Conservation (phyloP, 192 early-diverging fungal genomes). For the Coemansia sp. region DNA sequence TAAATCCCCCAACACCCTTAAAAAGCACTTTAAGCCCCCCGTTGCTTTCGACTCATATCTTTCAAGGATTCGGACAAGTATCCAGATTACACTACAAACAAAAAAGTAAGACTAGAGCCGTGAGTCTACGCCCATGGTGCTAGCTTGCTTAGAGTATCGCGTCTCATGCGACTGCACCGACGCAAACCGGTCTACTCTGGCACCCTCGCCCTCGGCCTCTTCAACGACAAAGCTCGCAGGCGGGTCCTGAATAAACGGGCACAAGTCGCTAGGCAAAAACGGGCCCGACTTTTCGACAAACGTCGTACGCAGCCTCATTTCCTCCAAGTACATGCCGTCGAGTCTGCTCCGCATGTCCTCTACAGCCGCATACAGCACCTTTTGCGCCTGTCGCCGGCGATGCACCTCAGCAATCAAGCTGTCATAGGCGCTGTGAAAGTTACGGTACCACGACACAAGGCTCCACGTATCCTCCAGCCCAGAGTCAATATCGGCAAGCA, state of each 20-base stretch:
- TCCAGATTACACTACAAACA: background rate
- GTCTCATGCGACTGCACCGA: constrained; percentile 56
- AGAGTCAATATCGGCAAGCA: constrained; percentile 20
- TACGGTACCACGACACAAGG: constrained; percentile 51
- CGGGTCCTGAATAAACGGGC: constrained; percentile 57
- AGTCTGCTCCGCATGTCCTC: constrained; percentile 50
- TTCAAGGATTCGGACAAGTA: background rate
- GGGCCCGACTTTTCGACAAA: constrained; percentile 48
- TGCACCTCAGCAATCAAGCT: constrained; percentile 50
- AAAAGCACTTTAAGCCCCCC: background rate
- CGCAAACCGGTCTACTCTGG: constrained; percentile 17
- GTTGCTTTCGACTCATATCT: background rate
- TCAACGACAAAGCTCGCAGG: constrained; percentile 43
- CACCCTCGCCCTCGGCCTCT: constrained; percentile 34
- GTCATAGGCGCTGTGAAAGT: constrained; percentile 51
- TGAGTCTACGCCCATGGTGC: constrained; percentile 14
- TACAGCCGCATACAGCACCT: constrained; percentile 25
- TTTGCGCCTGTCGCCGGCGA: constrained; percentile 44
- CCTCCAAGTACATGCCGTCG: constrained; percentile 36
- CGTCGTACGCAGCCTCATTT: constrained; percentile 29
- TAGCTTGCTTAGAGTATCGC: constrained; percentile 27
- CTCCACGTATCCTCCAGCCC: constrained; percentile 45
- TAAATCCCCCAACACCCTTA: background rate
- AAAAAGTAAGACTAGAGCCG: background rate
- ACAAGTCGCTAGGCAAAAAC: constrained; percentile 54